Evolutionary conservation across 2,329 filamentous ascomycete genomes (phyloP).

Genomic region (Grosmannia clavigera): DNA sequence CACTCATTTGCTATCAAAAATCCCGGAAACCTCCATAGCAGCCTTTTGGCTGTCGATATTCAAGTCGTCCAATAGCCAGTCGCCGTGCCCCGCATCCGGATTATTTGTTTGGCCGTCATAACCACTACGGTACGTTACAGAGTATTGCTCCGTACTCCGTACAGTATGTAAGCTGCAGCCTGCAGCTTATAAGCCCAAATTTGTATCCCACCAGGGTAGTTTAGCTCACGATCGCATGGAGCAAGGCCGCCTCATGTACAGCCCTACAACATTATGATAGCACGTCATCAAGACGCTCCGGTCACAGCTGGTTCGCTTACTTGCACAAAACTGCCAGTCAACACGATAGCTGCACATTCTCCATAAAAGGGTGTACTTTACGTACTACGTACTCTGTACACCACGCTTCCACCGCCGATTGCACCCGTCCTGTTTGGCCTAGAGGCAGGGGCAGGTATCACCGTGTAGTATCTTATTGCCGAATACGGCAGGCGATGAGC

Average conservation of each 20-base stretch:
- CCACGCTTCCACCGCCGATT: background rate
- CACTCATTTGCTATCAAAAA: background rate
- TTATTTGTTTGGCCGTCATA: slow-evolving; percentile 9
- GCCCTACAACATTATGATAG: too few relatives aligned
- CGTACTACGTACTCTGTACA: background rate
- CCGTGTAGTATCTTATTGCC: background rate
- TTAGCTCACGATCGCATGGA: too few relatives aligned
- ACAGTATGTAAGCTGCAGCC: too few relatives aligned
- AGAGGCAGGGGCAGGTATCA: background rate
- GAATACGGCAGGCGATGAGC: background rate
- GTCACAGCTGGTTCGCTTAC: background rate
- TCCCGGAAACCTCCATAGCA: background rate
- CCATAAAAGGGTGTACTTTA: background rate
- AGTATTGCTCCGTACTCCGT: too few relatives aligned
- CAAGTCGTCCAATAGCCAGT: background rate
- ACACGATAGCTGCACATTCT: too few relatives aligned
- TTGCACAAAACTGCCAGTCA: background rate
- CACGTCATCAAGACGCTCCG: too few relatives aligned
- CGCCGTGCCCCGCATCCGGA: slow-evolving; percentile 7
- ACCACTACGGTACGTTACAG: too few relatives aligned
- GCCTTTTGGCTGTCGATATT: background rate
- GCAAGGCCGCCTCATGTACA: too few relatives aligned
- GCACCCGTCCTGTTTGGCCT: background rate
- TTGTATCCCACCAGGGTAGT: too few relatives aligned
- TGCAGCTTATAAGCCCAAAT: too few relatives aligned